These are phyloP conservation scores for Mayamaea pseudoterrestris DNA, from an alignment of 108 stramenopile species.

Conservation along the genomic window DNA sequence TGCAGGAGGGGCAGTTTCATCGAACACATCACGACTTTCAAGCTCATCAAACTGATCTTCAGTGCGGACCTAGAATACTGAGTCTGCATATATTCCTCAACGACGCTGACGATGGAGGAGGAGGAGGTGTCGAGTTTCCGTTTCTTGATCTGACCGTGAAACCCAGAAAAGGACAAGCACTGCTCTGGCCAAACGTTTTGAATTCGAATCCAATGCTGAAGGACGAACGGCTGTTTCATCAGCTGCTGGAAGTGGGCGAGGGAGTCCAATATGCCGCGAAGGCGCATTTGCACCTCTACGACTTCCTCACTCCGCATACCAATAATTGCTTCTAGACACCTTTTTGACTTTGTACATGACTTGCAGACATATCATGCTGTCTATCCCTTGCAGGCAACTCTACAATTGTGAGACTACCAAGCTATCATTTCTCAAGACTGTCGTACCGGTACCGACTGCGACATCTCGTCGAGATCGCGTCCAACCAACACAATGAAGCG, in stretches of 20 bases:
- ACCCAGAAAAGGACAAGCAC: constrained; percentile 58
- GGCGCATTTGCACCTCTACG: not conserved
- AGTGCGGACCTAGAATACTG: constrained; percentile 50
- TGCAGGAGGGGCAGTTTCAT: constrained; percentile 49
- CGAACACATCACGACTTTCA: constrained; percentile 1
- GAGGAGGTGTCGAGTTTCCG: constrained; percentile 70
- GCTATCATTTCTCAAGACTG: no score
- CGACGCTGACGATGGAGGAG: constrained; percentile 74
- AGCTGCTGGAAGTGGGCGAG: constrained; percentile 61
- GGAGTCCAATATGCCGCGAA: constrained; percentile 17
- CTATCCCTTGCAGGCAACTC: no score
- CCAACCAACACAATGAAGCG: no score
- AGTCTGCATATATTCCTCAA: constrained; percentile 73
- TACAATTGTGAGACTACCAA: no score
- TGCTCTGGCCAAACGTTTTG: constrained; percentile 73
- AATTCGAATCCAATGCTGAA: constrained; percentile 31
- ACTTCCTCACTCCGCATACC: no score
- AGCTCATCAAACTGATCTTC: constrained; percentile 10
- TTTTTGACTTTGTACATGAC: no score
- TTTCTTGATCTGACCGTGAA: constrained; percentile 31
- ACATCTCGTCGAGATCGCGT: no score
- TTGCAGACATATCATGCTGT: no score
- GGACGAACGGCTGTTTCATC: constrained; percentile 63
- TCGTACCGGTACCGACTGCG: no score
- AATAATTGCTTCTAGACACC: no score